Base-by-base conservation (phyloP, 164 flowering plant species). In the Annona cherimola region DNA sequence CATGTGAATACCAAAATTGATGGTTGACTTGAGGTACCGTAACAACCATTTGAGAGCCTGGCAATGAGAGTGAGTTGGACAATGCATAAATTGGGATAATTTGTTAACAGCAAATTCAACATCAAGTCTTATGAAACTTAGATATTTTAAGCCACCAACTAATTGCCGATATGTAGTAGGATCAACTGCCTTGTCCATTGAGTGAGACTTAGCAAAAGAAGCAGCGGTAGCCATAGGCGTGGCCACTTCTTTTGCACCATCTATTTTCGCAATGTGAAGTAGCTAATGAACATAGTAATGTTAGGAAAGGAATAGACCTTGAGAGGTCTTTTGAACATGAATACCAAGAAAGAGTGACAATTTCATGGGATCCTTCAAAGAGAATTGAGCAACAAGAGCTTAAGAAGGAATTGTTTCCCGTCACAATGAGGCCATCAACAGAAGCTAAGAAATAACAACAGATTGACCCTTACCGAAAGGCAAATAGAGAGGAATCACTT, bases 41-140 rank as follows among this genome's bases (percentile, higher is more conserved):
- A 73, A 45, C 1, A 73, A 42, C 0, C 57, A 57, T 59, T 67
- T 66, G 19, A 73, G 66, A 19, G 8, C 12, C 1, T 4, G 4
- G 65, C 66, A 73, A 42, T 73, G 76, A 6, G 4, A 20, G 4
- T 5, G 19, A 4, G 71, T 67, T 4, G 76, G 76, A 12, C 20
- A 1, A 60, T 73, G 76, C 76, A 73, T 73, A 55, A 8, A 73
- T 20, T 73, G 66, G 1, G 35, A 67, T 0, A 73, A n/a, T 9
- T 66, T 41, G 44, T 73, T 66, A 5, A 73, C 26, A 0, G 64
- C 39, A 57, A 73, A 66, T 4, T 69, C 70, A 60, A 73, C n/a
- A 20, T 73, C 70, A 2, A 11, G 65, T 5, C 75, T 4, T 35
- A 70, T 66, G 12, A 66, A 4, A 18, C 1, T 7, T 4, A 73